Conservation (phyloP, 2,329 filamentous ascomycete genomes). For the Tolypocladium sp. region DNA sequence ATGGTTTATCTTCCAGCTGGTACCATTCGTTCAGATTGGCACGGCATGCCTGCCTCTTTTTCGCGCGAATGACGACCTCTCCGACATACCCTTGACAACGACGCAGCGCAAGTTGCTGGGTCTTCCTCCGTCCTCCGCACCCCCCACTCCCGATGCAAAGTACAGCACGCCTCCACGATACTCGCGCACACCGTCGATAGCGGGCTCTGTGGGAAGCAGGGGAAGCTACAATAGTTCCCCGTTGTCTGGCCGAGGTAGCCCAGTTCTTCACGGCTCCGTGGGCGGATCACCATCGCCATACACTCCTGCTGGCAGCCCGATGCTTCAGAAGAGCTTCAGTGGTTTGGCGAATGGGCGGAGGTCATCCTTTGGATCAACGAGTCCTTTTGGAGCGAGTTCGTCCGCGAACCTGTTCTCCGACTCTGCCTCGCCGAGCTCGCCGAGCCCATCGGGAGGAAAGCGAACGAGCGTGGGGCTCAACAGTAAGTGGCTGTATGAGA, state of each 20-base stretch:
- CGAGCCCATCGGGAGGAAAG: conserved; percentile 58
- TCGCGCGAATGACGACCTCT: conserved; percentile 63
- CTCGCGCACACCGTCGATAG: conserved; percentile 60
- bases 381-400: conserved; percentile 40
- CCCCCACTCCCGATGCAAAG: conserved; percentile 56
- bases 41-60: conserved; percentile 65
- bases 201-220: conserved; percentile 52
- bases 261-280: conserved; percentile 21
- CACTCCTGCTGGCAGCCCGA: conserved; percentile 36
- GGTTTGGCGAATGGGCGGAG: conserved; percentile 39
- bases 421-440: conserved; percentile 44
- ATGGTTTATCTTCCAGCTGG: conserved; percentile 38
- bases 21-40: conserved; percentile 62
- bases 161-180: conserved; percentile 86
- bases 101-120: conserved; percentile 74
- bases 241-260: conserved; percentile 45
- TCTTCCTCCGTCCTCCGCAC: conserved; percentile 55
- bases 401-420: conserved; percentile 41
- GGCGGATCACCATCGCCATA: conserved; percentile 36
- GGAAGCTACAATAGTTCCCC: conserved; percentile 50
- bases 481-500: conserved; percentile 93
- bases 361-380: conserved; percentile 53
- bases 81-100: conserved; percentile 77
- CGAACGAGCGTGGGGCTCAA: conserved; percentile 70
- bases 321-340: conserved; percentile 60